Conservation (phyloP, 129 eudicot species). For the Flaveria trinervia region DNA sequence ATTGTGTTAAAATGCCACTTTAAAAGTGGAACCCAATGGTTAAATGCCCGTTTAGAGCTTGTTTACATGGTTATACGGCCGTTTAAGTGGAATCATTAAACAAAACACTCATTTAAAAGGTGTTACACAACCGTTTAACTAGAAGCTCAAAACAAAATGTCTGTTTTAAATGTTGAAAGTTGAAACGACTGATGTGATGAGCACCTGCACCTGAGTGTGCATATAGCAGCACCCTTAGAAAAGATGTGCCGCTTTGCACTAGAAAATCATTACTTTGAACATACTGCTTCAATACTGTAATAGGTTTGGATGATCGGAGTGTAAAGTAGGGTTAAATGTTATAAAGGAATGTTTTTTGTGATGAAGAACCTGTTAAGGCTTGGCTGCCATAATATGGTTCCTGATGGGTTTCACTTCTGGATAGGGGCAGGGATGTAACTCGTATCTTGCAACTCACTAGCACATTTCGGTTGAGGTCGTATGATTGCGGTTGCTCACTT, state of each 20-base stretch:
- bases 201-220: too few relatives aligned
- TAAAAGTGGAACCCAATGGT: too few relatives aligned
- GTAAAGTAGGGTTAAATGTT: background rate
- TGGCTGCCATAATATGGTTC: conserved; percentile 4
- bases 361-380: background rate
- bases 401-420: conserved; percentile 1
- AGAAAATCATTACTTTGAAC: background rate
- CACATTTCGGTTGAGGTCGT: background rate
- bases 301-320: background rate
- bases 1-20: too few relatives aligned
- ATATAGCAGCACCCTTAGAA: background rate
- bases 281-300: too few relatives aligned
- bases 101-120: too few relatives aligned
- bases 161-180: too few relatives aligned
- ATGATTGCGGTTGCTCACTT: background rate
- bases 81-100: too few relatives aligned
- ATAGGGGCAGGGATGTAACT: background rate
- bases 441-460: background rate
- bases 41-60: too few relatives aligned
- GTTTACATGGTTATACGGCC: too few relatives aligned
- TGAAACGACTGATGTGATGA: too few relatives aligned
- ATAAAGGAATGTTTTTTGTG: background rate
- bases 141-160: too few relatives aligned
- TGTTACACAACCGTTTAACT: too few relatives aligned
- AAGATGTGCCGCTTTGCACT: background rate